These are phyloP conservation scores for Epichloe hybrida DNA, from an alignment of 2,329 filamentous ascomycete genomes.

Conservation along the genomic window DNA sequence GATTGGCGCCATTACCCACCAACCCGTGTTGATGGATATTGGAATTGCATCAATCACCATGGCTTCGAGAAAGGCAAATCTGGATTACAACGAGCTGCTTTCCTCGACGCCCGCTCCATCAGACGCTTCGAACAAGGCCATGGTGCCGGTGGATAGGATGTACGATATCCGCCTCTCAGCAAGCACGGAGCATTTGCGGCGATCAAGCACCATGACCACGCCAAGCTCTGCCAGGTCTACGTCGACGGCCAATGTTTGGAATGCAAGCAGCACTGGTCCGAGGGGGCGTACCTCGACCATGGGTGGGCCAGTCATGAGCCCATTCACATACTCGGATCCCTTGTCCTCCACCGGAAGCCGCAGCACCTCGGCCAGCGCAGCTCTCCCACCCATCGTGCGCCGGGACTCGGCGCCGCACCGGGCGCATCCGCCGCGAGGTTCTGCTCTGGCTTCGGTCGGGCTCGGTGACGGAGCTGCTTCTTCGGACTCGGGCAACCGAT, in stretches of 20 bases:
- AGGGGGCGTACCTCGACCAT: conserved; percentile 25
- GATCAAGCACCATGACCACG: conserved; percentile 19
- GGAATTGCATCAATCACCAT: conserved; percentile 84
- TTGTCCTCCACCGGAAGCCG: conserved; percentile 27
- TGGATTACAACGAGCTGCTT: conserved; percentile 24
- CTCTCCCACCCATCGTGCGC: conserved; percentile 14
- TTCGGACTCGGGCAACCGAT: conserved; percentile 10
- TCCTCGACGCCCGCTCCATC: conserved; percentile 12
- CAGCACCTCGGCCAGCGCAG: conserved; percentile 31
- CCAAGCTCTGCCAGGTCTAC: conserved; percentile 20
- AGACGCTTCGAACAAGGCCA: conserved; percentile 11
- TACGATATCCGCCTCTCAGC: conserved; percentile 67
- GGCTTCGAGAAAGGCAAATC: conserved; percentile 50
- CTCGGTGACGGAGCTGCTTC: conserved; percentile 7
- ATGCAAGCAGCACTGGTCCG: conserved; percentile 8
- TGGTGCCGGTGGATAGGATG: conserved; percentile 40
- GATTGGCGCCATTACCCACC: conserved; percentile 80
- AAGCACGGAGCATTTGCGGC: conserved; percentile 57
- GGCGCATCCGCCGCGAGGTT: conserved; percentile 8
- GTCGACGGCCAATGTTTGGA: conserved; percentile 20
- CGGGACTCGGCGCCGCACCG: conserved; percentile 18
- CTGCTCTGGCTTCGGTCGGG: conserved; percentile 6
- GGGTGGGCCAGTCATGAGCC: conserved; percentile 16
- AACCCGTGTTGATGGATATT: conserved; percentile 83
- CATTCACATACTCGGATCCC: conserved; percentile 28